A percentile compares a stretch with the other conserved stretches of the same genome.
Evolutionary conservation across 2,329 filamentous ascomycete species (phyloP).

Genomic region (Pseudocercospora musae): DNA sequence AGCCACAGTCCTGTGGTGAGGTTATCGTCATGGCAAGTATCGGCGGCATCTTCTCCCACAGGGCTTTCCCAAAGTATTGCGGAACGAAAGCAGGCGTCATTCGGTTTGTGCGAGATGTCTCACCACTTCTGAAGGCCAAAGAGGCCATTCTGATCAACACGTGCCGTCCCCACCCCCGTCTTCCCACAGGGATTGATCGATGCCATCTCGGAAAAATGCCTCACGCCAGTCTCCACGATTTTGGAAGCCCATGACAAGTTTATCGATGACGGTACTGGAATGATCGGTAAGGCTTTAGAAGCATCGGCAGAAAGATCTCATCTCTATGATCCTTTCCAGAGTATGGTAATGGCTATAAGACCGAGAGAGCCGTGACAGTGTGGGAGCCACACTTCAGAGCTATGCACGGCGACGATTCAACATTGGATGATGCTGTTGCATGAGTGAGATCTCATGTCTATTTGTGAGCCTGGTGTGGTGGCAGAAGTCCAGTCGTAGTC

Average conservation of each 20-base stretch:
- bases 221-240: constrained; percentile 45
- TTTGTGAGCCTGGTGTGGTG: constrained; percentile 32
- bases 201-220: constrained; percentile 39
- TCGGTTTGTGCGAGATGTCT: constrained; percentile 41
- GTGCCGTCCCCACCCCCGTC: constrained; percentile 45
- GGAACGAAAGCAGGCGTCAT: constrained; percentile 51
- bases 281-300: constrained; percentile 46
- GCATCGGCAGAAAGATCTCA: constrained; percentile 43
- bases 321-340: constrained; percentile 39
- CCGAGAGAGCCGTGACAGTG: constrained; percentile 45
- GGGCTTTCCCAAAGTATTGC: constrained; percentile 49
- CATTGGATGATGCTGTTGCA: constrained; percentile 40
- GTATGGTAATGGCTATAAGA: constrained; percentile 42
- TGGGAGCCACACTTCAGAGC: constrained; percentile 50
- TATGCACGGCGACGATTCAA: constrained; percentile 44
- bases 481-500: constrained; percentile 20
- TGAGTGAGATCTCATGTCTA: constrained; percentile 14
- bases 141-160: constrained; percentile 40
- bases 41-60: constrained; percentile 45
- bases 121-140: constrained; percentile 37
- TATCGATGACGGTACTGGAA: constrained; percentile 42
- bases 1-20: constrained; percentile 17
- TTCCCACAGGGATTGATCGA: constrained; percentile 46
- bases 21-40: constrained; percentile 32
- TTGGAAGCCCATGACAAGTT: constrained; percentile 47